phyloP scores from a whole-genome alignment of 306 rosid species.

The Cicer judaicum region DNA sequence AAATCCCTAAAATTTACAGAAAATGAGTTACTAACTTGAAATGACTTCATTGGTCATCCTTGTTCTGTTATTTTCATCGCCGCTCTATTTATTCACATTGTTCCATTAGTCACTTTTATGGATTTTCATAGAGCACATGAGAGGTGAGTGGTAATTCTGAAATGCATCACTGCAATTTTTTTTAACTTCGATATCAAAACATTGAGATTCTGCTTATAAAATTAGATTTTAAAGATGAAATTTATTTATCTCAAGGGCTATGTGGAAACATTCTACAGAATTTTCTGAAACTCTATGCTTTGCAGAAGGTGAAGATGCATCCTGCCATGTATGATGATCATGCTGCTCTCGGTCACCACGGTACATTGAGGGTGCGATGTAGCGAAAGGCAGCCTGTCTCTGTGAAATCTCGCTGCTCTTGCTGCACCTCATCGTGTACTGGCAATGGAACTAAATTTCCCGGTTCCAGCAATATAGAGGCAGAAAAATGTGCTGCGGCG shows the following conservation, averaged over 20 bases:
- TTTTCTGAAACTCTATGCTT: conserved; percentile 42
- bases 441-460: conserved; percentile 39
- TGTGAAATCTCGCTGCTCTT: conserved; percentile 56
- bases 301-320: conserved; percentile 89
- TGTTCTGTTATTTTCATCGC: conserved; percentile 26
- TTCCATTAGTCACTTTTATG: conserved; percentile 24
- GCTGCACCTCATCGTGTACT: conserved; percentile 61
- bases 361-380: conserved; percentile 59
- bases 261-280: conserved; percentile 3
- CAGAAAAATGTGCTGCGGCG: conserved; percentile 46
- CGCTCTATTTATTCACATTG: neutral
- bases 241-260: conserved; percentile 21
- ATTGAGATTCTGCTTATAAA: conserved; percentile 32
- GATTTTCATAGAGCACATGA: conserved; percentile 2
- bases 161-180: conserved; percentile 13
- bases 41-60: neutral
- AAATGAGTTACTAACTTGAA: neutral
- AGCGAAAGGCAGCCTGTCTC: conserved; percentile 55
- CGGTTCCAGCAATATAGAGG: conserved; percentile 40
- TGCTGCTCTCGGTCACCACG: conserved; percentile 41
- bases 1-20: conserved; percentile 28
- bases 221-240: conserved; percentile 11
- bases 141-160: conserved; percentile 11
- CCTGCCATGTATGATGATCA: conserved; percentile 85
- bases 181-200: conserved; percentile 28